Conservation (phyloP, 805 yeast genomes). For the Zygosaccharomyces bailii region DNA sequence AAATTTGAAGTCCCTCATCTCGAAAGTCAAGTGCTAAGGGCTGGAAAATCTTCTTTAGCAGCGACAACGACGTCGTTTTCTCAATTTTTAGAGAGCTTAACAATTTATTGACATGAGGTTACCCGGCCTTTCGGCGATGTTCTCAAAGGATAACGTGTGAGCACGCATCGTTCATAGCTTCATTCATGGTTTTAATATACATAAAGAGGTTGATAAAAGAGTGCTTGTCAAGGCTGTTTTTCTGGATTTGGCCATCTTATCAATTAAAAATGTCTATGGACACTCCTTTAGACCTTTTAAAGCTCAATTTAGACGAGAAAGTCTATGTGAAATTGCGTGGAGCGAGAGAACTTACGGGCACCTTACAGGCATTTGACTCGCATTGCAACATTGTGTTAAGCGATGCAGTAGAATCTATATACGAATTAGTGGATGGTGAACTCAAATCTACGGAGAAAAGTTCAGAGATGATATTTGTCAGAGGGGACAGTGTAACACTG, state of each 20-base stretch:
- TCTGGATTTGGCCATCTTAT: background rate
- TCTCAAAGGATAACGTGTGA: background rate
- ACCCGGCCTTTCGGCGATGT: no score
- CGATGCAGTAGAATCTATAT: constrained; percentile 84
- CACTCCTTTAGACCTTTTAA: constrained; percentile 81
- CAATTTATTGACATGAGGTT: no score
- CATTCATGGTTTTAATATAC: no score
- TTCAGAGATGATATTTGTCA: constrained; percentile 86
- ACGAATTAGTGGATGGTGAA: constrained; percentile 49
- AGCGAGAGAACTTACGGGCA: constrained; percentile 87
- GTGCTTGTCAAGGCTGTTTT: background rate
- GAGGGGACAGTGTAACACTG: constrained; percentile 96
- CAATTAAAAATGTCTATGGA: constrained; percentile 42
- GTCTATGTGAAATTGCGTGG: constrained; percentile 90
- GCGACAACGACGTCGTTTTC: no score
- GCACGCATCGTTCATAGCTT: background rate
- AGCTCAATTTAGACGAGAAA: constrained; percentile 79
- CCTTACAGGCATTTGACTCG: constrained; percentile 88
- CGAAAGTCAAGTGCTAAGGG: no score
- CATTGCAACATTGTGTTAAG: constrained; percentile 96
- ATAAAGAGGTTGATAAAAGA: no score
- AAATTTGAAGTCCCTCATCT: no score
- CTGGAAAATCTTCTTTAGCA: no score
- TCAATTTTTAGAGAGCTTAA: no score
- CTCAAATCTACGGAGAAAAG: constrained; percentile 48